Conservation (phyloP, 441 rosid species). For the Mallotus japonicus region DNA sequence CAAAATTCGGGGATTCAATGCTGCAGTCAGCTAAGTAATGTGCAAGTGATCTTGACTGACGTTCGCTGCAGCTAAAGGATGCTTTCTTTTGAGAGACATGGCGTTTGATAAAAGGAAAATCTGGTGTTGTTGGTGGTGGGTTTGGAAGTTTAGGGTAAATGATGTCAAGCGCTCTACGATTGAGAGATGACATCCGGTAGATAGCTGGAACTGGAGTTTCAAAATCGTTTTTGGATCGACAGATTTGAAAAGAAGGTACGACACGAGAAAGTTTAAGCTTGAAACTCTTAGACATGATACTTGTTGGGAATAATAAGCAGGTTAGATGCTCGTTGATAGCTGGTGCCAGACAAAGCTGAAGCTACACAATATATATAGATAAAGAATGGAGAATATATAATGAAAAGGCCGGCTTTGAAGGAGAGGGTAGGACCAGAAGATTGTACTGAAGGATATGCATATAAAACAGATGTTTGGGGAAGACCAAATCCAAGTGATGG, state of each 20-base stretch:
- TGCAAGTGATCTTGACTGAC: constrained; percentile 18
- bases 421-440: neutral
- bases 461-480: neutral
- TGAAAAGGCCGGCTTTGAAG: constrained; percentile 34
- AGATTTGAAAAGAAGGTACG: constrained; percentile 37
- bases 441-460: neutral
- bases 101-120: constrained; percentile 5
- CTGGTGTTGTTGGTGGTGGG: constrained; percentile 45
- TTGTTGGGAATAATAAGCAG: neutral
- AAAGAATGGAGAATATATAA: constrained; percentile 1
- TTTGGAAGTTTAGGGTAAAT: constrained; percentile 29
- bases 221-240: constrained; percentile 30
- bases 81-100: constrained; percentile 17
- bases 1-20: constrained; percentile 13
- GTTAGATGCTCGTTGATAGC: neutral
- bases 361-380: neutral
- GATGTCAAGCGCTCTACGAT: constrained; percentile 30
- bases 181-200: constrained; percentile 27
- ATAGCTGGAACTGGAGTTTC: constrained; percentile 20
- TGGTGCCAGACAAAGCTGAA: neutral
- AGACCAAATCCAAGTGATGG: constrained; percentile 41
- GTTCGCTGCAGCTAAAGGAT: constrained; percentile 3
- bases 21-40: constrained; percentile 5
- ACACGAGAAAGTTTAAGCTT: constrained; percentile 41
- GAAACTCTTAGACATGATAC: constrained; percentile 35